phyloP scores from a whole-genome alignment of 305 asterid species.

The Euphrasia arctica region DNA sequence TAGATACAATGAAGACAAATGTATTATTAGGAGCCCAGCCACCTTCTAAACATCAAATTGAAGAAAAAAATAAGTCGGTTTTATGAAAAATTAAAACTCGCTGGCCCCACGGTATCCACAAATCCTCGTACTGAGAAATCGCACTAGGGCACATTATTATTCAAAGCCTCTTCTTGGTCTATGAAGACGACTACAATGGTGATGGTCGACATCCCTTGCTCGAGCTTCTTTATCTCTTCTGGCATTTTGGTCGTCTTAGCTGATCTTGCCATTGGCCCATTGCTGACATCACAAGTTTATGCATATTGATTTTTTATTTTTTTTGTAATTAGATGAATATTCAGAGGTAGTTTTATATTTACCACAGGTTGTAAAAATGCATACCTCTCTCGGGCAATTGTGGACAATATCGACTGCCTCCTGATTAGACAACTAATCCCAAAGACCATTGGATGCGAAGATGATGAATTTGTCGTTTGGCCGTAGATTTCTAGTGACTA shows the following conservation, averaged over 20 bases:
- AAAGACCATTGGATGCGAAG: slow-evolving; percentile 86
- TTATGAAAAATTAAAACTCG: slow-evolving; percentile 37
- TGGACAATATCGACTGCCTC: slow-evolving; percentile 74
- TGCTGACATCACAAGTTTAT: slow-evolving; percentile 59
- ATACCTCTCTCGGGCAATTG: slow-evolving; percentile 57
- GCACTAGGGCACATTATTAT: slow-evolving; percentile 31
- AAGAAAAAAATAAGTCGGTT: slow-evolving; percentile 1
- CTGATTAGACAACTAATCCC: slow-evolving; percentile 76
- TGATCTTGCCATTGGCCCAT: slow-evolving; percentile 50
- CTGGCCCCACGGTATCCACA: slow-evolving; percentile 55
- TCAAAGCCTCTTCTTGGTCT: slow-evolving; percentile 48
- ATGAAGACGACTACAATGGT: slow-evolving; percentile 67
- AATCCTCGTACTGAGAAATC: slow-evolving; percentile 61
- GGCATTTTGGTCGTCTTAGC: slow-evolving; percentile 40
- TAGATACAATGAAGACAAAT: no score
- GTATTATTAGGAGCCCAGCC: background rate
- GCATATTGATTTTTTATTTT: background rate
- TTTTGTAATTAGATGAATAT: background rate
- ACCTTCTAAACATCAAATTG: background rate
- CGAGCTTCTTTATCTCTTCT: slow-evolving; percentile 49
- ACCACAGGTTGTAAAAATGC: slow-evolving; percentile 1
- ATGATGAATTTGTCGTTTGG: slow-evolving; percentile 60
- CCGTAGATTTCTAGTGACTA: slow-evolving; percentile 42
- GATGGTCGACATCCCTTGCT: slow-evolving; percentile 57
- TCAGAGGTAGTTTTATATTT: background rate